A percentile compares a stretch with the other conserved stretches of the same genome.
These are phyloP conservation scores for Picea abies DNA, from an alignment of 83 land plant genomes.

Conservation along the genomic window DNA sequence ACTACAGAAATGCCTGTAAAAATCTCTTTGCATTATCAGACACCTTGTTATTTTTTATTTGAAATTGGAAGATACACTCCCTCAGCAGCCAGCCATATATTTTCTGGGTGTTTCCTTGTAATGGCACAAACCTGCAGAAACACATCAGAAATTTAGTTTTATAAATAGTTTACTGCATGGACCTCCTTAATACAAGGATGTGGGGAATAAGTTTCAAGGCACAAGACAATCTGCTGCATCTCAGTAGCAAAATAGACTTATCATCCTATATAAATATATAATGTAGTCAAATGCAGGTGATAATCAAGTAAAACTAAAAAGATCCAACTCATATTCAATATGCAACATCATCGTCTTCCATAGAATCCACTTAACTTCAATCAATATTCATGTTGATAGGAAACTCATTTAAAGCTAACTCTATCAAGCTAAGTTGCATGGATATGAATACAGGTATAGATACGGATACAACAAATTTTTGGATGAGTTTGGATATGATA, in stretches of 20 bases:
- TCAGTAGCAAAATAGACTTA: not conserved
- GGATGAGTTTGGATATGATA: no score
- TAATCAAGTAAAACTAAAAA: not conserved
- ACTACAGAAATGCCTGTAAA: no score
- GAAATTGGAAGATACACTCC: constrained; percentile 78
- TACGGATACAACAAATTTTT: no score
- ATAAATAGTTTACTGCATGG: not conserved
- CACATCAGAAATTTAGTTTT: not conserved
- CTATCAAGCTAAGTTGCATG: no score
- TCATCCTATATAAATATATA: not conserved
- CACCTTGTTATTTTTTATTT: not conserved
- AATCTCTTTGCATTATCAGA: no score
- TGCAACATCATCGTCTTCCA: not conserved
- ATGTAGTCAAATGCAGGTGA: not conserved
- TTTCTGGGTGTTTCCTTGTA: constrained; percentile 70
- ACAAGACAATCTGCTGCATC: not conserved
- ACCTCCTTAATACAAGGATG: no score
- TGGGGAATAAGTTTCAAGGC: not conserved
- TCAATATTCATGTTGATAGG: no score
- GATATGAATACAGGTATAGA: no score
- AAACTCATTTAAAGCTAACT: no score
- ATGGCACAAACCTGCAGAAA: constrained; percentile 84
- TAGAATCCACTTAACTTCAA: not conserved
- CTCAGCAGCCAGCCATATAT: constrained; percentile 90
- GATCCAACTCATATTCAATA: not conserved